Base-by-base conservation (phyloP, 495 filamentous ascomycete genomes). In the Penicillium silybi region DNA sequence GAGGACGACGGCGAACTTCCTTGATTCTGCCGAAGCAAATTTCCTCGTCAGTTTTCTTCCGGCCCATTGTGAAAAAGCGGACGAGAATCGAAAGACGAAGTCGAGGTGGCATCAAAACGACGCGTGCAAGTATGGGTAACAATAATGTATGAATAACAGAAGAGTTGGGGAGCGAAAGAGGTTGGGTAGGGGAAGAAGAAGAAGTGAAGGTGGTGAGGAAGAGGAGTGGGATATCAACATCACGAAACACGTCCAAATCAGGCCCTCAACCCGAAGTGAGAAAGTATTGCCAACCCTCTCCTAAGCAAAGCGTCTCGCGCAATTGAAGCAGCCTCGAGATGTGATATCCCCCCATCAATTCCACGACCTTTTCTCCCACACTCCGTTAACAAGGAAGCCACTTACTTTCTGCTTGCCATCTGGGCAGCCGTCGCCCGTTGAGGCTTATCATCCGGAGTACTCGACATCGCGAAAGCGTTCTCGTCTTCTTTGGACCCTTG, bases 401-500 rank as follows among this genome's bases (percentile, higher is more conserved):
- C 78, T 76, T 63, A 81, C 78, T 67, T 80, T 70, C 78, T 70
- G 42, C 48, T 70, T 32, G 78, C 77, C 68, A 81, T 32, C 63
- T 79, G 77, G 25, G 77, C 74, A 19, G 78, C 76, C 18, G 74
- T 79, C 27, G 77, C 77, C 61, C 69, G 72, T 42, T 72, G 66
- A 29, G 73, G 72, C 67, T 71, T 74, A 0, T 77, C 73, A 22
- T 74, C 70, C 26, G 73, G 73, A 52, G 73, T 74, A 39, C 68
- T 69, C 44, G 59, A 54, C 72, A 74, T 74, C 15, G 63, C 65
- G 52, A 74, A 70, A 23, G 53, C 40, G 37, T 63, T 55, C 27
- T 65, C 38, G 9, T 50, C 42, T 7, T 67, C 71, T 40, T 67
- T 72, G 32, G 58, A 57, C 47, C 66, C 65, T 25, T 74, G 67